Evolutionary conservation across 2,329 filamentous ascomycete species (phyloP).

Genomic region (Penicillium sp.): DNA sequence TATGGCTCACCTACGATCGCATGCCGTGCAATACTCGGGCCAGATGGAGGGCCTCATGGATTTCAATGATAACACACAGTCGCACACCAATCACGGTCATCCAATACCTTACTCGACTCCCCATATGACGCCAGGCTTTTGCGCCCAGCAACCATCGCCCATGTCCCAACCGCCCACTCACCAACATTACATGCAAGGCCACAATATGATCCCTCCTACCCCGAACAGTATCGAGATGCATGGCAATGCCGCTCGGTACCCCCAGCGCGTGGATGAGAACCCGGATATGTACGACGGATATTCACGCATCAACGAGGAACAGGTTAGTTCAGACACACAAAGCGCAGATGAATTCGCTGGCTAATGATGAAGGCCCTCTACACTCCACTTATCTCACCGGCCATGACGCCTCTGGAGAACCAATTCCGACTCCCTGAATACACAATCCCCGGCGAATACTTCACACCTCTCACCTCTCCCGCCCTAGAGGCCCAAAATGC

Average conservation of each 20-base stretch:
- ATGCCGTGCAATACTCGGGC: constrained; percentile 27
- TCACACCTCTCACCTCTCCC: constrained; percentile 50
- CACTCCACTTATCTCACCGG: constrained; percentile 50
- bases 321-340: constrained; percentile 32
- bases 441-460: constrained; percentile 48
- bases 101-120: constrained; percentile 31
- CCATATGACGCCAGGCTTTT: constrained; percentile 33
- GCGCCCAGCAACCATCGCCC: constrained; percentile 31
- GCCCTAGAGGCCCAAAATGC: constrained; percentile 48
- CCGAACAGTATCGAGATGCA: constrained; percentile 51
- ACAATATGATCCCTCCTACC: constrained; percentile 45
- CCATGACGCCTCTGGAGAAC: constrained; percentile 50
- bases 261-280: constrained; percentile 39
- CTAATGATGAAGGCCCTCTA: constrained; percentile 41
- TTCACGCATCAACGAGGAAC: constrained; percentile 42
- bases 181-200: constrained; percentile 33
- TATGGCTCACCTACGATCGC: constrained; percentile 28
- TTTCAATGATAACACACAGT: constrained; percentile 22
- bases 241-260: constrained; percentile 41
- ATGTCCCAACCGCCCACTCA: constrained; percentile 20
- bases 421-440: constrained; percentile 49
- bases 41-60: constrained; percentile 40
- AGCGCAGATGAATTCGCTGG: background rate
- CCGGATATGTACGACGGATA: constrained; percentile 47
- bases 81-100: constrained; percentile 5